phyloP scores from a whole-genome alignment of 345 rosid species.

The Populus tremula region DNA sequence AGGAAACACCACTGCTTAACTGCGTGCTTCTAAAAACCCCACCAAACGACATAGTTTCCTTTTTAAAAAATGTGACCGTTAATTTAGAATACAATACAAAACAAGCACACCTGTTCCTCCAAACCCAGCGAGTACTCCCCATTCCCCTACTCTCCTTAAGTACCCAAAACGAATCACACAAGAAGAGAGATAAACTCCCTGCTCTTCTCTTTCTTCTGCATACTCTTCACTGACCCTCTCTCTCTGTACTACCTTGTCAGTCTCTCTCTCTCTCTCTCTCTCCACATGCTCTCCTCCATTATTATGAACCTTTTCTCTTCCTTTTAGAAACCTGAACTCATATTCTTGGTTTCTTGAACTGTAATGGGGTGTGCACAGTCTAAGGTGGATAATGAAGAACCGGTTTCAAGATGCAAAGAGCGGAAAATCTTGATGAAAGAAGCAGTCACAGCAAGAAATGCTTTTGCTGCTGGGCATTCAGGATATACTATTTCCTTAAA shows the following conservation, averaged over 20 bases:
- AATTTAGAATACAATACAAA: slow-evolving; percentile 3
- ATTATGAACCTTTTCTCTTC: neutral
- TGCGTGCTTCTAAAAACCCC: neutral
- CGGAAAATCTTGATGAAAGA: slow-evolving; percentile 76
- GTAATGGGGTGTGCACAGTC: slow-evolving; percentile 93
- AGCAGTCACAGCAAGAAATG: slow-evolving; percentile 73
- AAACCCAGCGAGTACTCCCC: slow-evolving; percentile 31
- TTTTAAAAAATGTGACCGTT: slow-evolving; percentile 80
- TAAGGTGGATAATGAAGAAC: slow-evolving; percentile 76
- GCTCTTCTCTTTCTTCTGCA: neutral
- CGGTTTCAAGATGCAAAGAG: slow-evolving; percentile 81
- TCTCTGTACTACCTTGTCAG: slow-evolving; percentile 11
- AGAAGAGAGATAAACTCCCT: neutral
- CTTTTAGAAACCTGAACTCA: no score
- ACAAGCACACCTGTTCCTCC: slow-evolving; percentile 20
- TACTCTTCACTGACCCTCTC: neutral
- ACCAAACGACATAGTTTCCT: slow-evolving; percentile 42
- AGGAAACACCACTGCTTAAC: no score
- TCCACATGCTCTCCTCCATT: slow-evolving; percentile 13
- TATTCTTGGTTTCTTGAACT: neutral
- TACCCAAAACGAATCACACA: neutral
- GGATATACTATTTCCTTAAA: slow-evolving; percentile 70
- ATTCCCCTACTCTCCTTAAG: slow-evolving; percentile 21
- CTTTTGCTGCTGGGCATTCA: slow-evolving; percentile 77
- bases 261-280: slow-evolving; percentile 5